Evolutionary conservation across 306 rosid species (phyloP).

Genomic region (Acmispon strigosus): DNA sequence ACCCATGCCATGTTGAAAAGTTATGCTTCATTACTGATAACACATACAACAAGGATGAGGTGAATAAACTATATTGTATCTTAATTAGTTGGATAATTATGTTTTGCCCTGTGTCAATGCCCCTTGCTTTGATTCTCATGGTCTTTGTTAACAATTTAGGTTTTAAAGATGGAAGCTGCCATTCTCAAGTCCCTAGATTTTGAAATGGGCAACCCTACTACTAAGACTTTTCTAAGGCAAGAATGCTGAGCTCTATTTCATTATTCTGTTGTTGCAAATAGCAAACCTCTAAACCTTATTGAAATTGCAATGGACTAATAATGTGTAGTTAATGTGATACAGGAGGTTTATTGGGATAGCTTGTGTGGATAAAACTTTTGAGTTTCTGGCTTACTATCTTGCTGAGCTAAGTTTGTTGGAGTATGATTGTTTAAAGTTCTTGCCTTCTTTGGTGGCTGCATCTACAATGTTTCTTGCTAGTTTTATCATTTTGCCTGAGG

Average conservation of each 20-base stretch:
- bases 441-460: slow-evolving; percentile 80
- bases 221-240: slow-evolving; percentile 66
- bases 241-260: not conserved
- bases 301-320: not conserved
- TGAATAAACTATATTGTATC: not conserved
- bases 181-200: slow-evolving; percentile 52
- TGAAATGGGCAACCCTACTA: slow-evolving; percentile 73
- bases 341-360: slow-evolving; percentile 49
- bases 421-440: slow-evolving; percentile 45
- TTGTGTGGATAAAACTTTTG: slow-evolving; percentile 35
- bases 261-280: not conserved
- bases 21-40: slow-evolving; percentile 62
- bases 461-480: slow-evolving; percentile 61
- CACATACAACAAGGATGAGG: slow-evolving; percentile 52
- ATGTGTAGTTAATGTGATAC: not conserved
- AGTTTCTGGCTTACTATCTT: slow-evolving; percentile 56
- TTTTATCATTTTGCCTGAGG: slow-evolving; percentile 42
- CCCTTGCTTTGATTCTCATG: not conserved
- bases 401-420: slow-evolving; percentile 86
- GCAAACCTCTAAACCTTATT: not conserved
- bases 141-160: slow-evolving; percentile 30
- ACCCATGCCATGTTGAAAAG: slow-evolving; percentile 62
- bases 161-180: slow-evolving; percentile 62
- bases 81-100: not conserved
- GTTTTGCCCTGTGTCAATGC: not conserved